Evolutionary conservation across 257 asterid genomes (phyloP).

Genomic region (Scutellaria baicalensis): DNA sequence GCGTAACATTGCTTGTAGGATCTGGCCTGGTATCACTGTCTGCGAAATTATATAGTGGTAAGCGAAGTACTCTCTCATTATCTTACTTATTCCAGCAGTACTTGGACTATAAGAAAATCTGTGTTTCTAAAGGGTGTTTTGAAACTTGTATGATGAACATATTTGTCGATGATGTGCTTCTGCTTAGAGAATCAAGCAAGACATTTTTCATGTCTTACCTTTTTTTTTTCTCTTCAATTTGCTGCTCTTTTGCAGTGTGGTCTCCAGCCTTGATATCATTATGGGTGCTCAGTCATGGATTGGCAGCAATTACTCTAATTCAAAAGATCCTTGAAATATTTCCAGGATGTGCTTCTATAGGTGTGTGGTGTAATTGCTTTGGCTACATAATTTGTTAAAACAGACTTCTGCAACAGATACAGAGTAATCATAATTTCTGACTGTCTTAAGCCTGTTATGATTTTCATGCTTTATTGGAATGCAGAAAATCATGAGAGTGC

Average conservation of each 20-base stretch:
- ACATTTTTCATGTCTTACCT: slow-evolving; percentile 7
- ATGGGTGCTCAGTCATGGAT: slow-evolving; percentile 72
- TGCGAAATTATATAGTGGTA: slow-evolving; percentile 26
- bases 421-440: neutral
- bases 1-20: slow-evolving; percentile 38
- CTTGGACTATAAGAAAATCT: neutral
- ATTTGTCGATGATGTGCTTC: neutral
- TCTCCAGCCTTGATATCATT: slow-evolving; percentile 32
- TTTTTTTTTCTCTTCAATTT: slow-evolving; percentile 2
- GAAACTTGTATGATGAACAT: slow-evolving; percentile 3
- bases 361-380: slow-evolving; percentile 36
- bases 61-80: slow-evolving; percentile 6
- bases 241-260: slow-evolving; percentile 46
- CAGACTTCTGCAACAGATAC: neutral
- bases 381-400: slow-evolving; percentile 1
- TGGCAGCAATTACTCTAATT: slow-evolving; percentile 53
- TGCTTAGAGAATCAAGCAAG: neutral
- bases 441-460: neutral
- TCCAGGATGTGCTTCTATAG: slow-evolving; percentile 95
- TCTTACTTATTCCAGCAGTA: slow-evolving; percentile 3
- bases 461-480: neutral
- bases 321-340: slow-evolving; percentile 59
- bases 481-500: neutral
- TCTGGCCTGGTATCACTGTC: slow-evolving; percentile 32
- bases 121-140: neutral